Percentiles rank a stretch among this genome's conserved stretches.
Evolutionary conservation across 139 green algal genomes (phyloP).

Genomic region (Chlamydomonas incerta): DNA sequence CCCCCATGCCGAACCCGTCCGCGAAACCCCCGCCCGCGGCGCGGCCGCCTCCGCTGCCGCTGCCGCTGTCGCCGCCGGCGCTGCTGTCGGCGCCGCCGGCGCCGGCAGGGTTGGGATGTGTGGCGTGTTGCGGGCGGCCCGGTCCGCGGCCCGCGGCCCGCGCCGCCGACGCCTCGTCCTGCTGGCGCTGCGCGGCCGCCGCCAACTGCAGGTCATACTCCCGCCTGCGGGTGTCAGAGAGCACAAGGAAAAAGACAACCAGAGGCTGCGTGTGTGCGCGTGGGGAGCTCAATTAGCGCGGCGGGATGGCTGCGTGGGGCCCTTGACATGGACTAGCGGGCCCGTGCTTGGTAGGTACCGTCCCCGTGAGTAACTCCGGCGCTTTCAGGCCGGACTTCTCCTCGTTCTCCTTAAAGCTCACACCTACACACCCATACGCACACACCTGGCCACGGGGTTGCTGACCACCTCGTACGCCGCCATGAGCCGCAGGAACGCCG

Average conservation of each 20-base stretch:
- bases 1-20: too few relatives aligned
- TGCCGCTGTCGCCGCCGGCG: background rate
- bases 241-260: background rate
- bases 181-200: background rate
- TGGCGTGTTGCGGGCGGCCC: too few relatives aligned
- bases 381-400: too few relatives aligned
- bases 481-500: constrained; percentile 43
- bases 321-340: too few relatives aligned
- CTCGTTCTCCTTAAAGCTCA: too few relatives aligned
- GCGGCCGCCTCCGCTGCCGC: background rate
- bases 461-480: constrained; percentile 53
- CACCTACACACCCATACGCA: too few relatives aligned
- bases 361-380: too few relatives aligned
- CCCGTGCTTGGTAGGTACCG: too few relatives aligned
- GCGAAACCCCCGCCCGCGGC: too few relatives aligned
- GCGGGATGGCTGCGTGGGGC: too few relatives aligned
- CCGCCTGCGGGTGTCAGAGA: constrained; percentile 3
- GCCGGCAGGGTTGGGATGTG: background rate
- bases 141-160: background rate
- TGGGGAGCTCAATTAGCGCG: too few relatives aligned
- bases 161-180: background rate
- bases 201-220: constrained; percentile 18
- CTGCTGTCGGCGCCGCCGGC: background rate
- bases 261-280: background rate
- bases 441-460: constrained; percentile 30